These are phyloP conservation scores for Adansonia gregorii DNA, from an alignment of 441 rosid species.

Conservation along the genomic window DNA sequence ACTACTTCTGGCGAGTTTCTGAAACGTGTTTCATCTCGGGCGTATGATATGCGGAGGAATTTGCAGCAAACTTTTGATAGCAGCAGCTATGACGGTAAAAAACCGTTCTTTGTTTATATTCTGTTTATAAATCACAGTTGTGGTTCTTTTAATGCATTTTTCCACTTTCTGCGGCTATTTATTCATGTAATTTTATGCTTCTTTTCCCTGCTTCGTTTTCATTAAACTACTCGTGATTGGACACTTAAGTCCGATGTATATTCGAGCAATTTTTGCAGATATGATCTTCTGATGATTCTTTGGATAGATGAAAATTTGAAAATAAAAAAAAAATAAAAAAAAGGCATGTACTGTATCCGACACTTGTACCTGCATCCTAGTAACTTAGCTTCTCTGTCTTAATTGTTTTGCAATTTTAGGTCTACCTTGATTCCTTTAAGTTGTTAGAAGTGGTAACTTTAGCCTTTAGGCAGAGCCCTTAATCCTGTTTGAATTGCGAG, in stretches of 20 bases:
- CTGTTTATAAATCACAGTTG: no score
- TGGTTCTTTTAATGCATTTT: neutral
- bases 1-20: constrained; percentile 83
- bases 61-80: constrained; percentile 82
- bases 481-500: neutral
- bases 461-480: constrained; percentile 9
- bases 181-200: neutral
- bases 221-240: no score
- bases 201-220: neutral
- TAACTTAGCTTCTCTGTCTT: neutral
- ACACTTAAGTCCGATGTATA: no score
- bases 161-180: neutral
- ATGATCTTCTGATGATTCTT: no score
- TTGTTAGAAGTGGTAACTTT: neutral
- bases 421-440: neutral
- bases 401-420: neutral
- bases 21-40: constrained; percentile 89
- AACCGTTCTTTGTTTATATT: constrained; percentile 1
- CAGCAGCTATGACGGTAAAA: constrained; percentile 88
- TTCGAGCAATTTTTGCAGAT: no score
- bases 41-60: constrained; percentile 93
- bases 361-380: no score
- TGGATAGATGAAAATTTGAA: no score
- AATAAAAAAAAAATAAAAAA: no score
- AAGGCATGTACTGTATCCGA: no score